Percentiles rank a stretch among this genome's conserved stretches.
These are phyloP conservation scores for Orbilia quercus DNA, from an alignment of 2,329 filamentous ascomycete species.

Conservation along the genomic window DNA sequence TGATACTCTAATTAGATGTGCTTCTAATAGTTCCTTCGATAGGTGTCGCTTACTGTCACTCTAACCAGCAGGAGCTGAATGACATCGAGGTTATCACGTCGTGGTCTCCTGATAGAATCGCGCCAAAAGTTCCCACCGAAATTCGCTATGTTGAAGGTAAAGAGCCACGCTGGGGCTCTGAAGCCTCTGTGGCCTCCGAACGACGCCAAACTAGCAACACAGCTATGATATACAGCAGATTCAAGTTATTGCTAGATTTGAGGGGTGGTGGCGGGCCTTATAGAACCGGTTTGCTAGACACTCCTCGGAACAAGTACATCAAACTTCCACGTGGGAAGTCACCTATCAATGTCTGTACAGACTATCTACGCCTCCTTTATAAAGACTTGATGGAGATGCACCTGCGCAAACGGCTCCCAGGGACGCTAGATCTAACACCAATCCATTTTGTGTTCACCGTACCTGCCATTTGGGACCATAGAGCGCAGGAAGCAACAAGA, in stretches of 20 bases:
- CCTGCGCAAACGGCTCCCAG: slow-evolving; percentile 21
- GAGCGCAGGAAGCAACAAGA: slow-evolving; percentile 38
- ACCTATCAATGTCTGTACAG: slow-evolving; percentile 29
- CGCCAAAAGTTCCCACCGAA: slow-evolving; percentile 54
- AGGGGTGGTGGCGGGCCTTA: slow-evolving; percentile 15
- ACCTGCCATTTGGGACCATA: slow-evolving; percentile 52
- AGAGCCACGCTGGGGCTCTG: slow-evolving; percentile 14
- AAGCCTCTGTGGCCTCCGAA: slow-evolving; percentile 34
- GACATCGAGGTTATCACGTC: slow-evolving; percentile 50
- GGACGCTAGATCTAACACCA: slow-evolving; percentile 48
- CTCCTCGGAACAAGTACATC: slow-evolving; percentile 11
- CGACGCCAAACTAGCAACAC: slow-evolving; percentile 8
- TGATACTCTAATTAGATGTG: neutral
- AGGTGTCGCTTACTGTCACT: slow-evolving; percentile 45
- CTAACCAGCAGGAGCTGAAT: slow-evolving; percentile 14
- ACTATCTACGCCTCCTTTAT: slow-evolving; percentile 54
- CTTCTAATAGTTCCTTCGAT: neutral
- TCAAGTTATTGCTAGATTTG: slow-evolving; percentile 56
- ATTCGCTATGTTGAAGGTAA: slow-evolving; percentile 44
- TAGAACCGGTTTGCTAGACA: neutral
- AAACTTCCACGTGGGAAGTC: slow-evolving; percentile 48
- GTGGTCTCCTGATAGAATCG: slow-evolving; percentile 48
- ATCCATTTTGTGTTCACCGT: slow-evolving; percentile 58
- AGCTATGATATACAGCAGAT: slow-evolving; percentile 35
- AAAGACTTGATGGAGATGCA: slow-evolving; percentile 42